These are phyloP conservation scores for Chenopodium album DNA, from an alignment of 148 eudicot genomes.

Conservation along the genomic window DNA sequence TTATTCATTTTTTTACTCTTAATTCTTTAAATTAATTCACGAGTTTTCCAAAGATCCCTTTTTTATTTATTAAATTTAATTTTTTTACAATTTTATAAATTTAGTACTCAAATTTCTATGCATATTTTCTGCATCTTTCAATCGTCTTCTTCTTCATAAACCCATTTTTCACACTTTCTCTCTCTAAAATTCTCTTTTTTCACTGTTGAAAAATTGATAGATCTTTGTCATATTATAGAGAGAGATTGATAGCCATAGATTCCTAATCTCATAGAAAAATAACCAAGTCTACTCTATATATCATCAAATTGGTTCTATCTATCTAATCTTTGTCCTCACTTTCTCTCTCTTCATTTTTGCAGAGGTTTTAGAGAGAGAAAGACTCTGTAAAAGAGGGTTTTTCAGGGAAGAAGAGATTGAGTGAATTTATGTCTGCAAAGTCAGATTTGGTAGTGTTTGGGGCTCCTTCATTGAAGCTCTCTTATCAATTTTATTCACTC, in stretches of 20 bases:
- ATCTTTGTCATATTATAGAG: slow-evolving; percentile 26
- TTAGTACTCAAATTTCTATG: background rate
- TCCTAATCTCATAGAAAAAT: slow-evolving; percentile 17
- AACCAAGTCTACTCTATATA: slow-evolving; percentile 6
- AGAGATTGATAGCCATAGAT: slow-evolving; percentile 27
- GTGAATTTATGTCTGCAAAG: slow-evolving; percentile 43
- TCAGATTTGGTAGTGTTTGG: slow-evolving; percentile 44
- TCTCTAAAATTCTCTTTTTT: background rate
- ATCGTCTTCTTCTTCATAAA: slow-evolving; percentile 4
- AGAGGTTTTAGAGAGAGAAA: slow-evolving; percentile 19
- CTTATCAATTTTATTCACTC: slow-evolving; percentile 28
- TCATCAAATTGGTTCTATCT: background rate
- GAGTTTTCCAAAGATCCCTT: background rate
- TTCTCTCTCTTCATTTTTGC: background rate
- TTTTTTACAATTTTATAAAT: slow-evolving; percentile 19
- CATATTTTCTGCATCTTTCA: slow-evolving; percentile 7
- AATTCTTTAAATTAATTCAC: background rate
- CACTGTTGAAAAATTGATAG: slow-evolving; percentile 4
- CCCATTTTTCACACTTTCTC: background rate
- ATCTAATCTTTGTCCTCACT: background rate
- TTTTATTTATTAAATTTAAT: background rate
- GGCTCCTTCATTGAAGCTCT: slow-evolving; percentile 55
- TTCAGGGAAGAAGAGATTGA: slow-evolving; percentile 11
- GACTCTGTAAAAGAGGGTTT: background rate
- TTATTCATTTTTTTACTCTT: background rate